Evolutionary conservation across 192 early-diverging fungal species (phyloP).

Genomic region (Backusella sp.): DNA sequence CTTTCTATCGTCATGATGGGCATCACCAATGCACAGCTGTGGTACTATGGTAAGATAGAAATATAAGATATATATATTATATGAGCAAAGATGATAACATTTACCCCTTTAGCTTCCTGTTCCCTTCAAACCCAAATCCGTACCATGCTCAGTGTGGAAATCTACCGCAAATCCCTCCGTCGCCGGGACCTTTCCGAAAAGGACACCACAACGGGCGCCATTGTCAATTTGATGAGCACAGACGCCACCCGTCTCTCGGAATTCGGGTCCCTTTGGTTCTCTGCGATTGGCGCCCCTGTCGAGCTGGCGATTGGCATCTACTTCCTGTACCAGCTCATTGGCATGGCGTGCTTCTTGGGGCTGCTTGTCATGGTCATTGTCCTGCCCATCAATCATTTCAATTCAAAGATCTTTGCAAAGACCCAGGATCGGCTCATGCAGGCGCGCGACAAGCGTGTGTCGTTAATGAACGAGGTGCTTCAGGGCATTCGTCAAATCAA

Average conservation of each 20-base stretch:
- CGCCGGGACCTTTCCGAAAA: slow-evolving; percentile 46
- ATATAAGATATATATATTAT: background rate
- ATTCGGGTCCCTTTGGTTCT: slow-evolving; percentile 47
- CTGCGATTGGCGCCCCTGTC: slow-evolving; percentile 56
- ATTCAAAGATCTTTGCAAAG: slow-evolving; percentile 32
- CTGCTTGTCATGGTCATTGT: slow-evolving; percentile 55
- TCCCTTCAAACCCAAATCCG: slow-evolving; percentile 30
- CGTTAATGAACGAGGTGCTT: slow-evolving; percentile 54
- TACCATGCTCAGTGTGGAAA: slow-evolving; percentile 48
- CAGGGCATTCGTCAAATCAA: slow-evolving; percentile 93
- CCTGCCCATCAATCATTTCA: slow-evolving; percentile 40
- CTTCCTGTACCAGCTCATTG: slow-evolving; percentile 77
- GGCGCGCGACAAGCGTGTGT: slow-evolving; percentile 73
- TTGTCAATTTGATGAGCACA: slow-evolving; percentile 72
- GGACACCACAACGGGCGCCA: slow-evolving; percentile 49
- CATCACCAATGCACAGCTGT: slow-evolving; percentile 12
- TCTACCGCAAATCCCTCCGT: slow-evolving; percentile 63
- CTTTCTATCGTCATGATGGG: slow-evolving; percentile 53
- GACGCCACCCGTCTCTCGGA: slow-evolving; percentile 65
- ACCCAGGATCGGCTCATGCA: slow-evolving; percentile 60
- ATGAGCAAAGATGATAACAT: background rate
- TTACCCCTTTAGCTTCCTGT: background rate
- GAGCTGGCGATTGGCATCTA: slow-evolving; percentile 61
- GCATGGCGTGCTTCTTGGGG: slow-evolving; percentile 74
- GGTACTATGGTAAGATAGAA: slow-evolving; percentile 26